Evolutionary conservation across 1,139 yeast genomes (phyloP).

Genomic region (Sugiyamaella pinicola): DNA sequence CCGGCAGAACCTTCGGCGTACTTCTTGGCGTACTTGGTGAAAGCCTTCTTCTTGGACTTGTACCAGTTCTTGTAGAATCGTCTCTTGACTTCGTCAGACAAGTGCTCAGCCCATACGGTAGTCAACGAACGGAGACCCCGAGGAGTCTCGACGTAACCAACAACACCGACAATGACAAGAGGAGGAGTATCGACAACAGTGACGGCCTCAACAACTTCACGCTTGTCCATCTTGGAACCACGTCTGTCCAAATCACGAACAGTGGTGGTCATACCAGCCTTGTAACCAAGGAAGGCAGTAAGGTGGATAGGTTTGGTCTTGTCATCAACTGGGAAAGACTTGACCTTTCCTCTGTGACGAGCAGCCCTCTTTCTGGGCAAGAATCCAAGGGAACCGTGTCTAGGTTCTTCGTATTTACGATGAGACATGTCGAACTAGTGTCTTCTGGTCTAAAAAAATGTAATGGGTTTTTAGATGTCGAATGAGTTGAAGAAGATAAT

Average conservation of each 20-base stretch:
- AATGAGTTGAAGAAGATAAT: slow-evolving; percentile 18
- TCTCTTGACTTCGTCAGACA: slow-evolving; percentile 98
- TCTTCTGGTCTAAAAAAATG: slow-evolving; percentile 18
- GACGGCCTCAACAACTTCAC: slow-evolving; percentile 99
- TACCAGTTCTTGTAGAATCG: slow-evolving; percentile 99
- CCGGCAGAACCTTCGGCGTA: slow-evolving; percentile 90
- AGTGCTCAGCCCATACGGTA: slow-evolving; percentile 99
- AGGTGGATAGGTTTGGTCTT: slow-evolving; percentile 97
- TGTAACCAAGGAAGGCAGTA: slow-evolving; percentile 99
- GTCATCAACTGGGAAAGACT: slow-evolving; percentile 99
- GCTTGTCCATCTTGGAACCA: slow-evolving; percentile 99
- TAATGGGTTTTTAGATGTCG: slow-evolving; percentile 21
- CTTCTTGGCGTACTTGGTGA: slow-evolving; percentile 99
- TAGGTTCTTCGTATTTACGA: slow-evolving; percentile 99
- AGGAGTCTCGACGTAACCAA: slow-evolving; percentile 99
- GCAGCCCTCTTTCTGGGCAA: slow-evolving; percentile 99
- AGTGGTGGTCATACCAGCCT: slow-evolving; percentile 99
- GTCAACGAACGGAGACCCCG: slow-evolving; percentile 99
- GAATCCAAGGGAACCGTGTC: slow-evolving; percentile 99
- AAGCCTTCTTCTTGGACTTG: slow-evolving; percentile 99
- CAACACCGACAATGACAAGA: slow-evolving; percentile 98
- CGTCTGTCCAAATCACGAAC: slow-evolving; percentile 99
- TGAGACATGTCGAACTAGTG: slow-evolving; percentile 70
- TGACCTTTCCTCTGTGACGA: slow-evolving; percentile 97
- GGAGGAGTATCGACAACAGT: slow-evolving; percentile 99